Conservation (phyloP, 108 stramenopile genomes). For the Cyclostephanos tholiformis region DNA sequence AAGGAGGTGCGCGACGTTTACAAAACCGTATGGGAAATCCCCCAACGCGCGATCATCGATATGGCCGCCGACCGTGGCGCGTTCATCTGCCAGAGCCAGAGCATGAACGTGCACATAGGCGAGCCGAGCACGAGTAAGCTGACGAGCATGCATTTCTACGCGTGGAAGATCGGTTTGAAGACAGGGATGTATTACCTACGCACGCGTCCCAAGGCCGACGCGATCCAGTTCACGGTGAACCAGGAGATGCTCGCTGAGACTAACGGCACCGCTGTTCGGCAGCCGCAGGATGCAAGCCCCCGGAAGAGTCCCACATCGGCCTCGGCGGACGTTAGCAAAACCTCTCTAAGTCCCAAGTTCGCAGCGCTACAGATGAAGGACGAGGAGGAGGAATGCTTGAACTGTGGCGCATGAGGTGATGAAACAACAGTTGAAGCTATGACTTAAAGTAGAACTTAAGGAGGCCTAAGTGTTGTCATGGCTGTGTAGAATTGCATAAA, state of each 20-base stretch:
- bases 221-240: conserved; percentile 99
- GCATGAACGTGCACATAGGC: conserved; percentile 98
- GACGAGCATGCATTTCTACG: conserved; percentile 98
- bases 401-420: conserved; percentile 77
- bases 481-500: too few species aligned
- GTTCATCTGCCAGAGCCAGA: conserved; percentile 99
- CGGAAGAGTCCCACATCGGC: conserved; percentile 36
- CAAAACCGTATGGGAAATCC: conserved; percentile 99
- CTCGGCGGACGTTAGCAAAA: conserved; percentile 26
- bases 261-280: conserved; percentile 24
- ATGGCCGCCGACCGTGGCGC: conserved; percentile 99
- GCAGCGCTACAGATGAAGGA: conserved; percentile 64
- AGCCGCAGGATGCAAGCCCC: conserved; percentile 46
- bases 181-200: conserved; percentile 99
- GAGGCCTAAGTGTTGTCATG: too few species aligned
- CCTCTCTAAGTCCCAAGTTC: conserved; percentile 40
- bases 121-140: conserved; percentile 93
- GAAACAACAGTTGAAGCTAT: too few species aligned
- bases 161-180: conserved; percentile 98
- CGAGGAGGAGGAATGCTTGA: conserved; percentile 87
- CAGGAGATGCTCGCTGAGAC: conserved; percentile 81
- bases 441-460: too few species aligned
- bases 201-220: conserved; percentile 98
- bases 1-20: conserved; percentile 92
- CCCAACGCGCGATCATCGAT: conserved; percentile 93